phyloP scores from a whole-genome alignment of 805 yeast genomes.

The Spathaspora hagerdaliae region DNA sequence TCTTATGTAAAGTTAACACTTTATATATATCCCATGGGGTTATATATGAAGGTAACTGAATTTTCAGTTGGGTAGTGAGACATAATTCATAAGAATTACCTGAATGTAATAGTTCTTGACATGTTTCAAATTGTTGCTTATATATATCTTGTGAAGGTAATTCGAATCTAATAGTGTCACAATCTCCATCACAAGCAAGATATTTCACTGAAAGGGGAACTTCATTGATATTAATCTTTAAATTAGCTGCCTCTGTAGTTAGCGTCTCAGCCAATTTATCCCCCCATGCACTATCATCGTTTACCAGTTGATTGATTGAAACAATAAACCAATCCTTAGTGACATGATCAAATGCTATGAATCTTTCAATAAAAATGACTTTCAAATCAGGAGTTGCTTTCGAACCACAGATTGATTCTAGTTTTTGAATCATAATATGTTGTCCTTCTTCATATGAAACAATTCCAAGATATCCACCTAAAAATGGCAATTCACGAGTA shows the following conservation, averaged over 20 bases:
- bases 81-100: conserved; percentile 97
- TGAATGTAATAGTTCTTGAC: conserved; percentile 62
- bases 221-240: conserved; percentile 11
- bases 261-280: conserved; percentile 10
- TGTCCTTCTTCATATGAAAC: conserved; percentile 87
- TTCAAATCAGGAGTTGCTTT: conserved; percentile 64
- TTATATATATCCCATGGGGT: conserved; percentile 80
- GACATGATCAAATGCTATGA: conserved; percentile 51
- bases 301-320: conserved; percentile 34
- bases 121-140: conserved; percentile 48
- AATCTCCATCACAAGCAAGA: conserved; percentile 17
- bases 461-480: conserved; percentile 89
- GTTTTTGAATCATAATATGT: conserved; percentile 27
- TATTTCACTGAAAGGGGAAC: conserved; percentile 19
- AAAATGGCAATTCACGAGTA: conserved; percentile 57
- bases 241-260: not conserved
- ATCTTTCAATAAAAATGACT: conserved; percentile 65
- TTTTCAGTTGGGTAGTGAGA: conserved; percentile 69
- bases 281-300: conserved; percentile 36
- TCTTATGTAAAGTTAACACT: conserved; percentile 53
- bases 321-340: conserved; percentile 46
- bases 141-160: conserved; percentile 57
- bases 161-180: conserved; percentile 28
- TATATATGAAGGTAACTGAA: conserved; percentile 46
- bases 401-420: conserved; percentile 30